phyloP scores from a whole-genome alignment of 2,329 filamentous ascomycete species.

The Aspergillus viridinutans region DNA sequence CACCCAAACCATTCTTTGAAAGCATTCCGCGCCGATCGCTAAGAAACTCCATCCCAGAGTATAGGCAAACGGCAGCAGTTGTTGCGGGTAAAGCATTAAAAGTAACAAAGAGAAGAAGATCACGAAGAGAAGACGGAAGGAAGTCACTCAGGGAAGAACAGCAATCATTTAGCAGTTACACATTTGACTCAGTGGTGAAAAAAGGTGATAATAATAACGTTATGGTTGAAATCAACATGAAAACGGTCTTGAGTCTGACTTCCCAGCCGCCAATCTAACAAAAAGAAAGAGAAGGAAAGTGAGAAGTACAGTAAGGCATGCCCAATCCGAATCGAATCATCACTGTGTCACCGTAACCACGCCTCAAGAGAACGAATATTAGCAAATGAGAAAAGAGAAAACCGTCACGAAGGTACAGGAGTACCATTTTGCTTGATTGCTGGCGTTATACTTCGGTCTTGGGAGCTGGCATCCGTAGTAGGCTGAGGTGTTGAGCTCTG shows the following conservation, averaged over 20 bases:
- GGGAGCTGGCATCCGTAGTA: slow-evolving; percentile 23
- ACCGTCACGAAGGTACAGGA: slow-evolving; percentile 20
- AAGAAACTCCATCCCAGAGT: slow-evolving; percentile 5
- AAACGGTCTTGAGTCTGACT: not conserved
- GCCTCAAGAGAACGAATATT: not conserved
- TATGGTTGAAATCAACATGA: not conserved
- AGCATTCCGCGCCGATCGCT: slow-evolving; percentile 23
- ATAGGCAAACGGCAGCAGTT: not conserved
- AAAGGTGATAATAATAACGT: not conserved
- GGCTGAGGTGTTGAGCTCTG: slow-evolving; percentile 35
- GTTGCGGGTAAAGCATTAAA: not conserved
- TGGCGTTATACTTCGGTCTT: slow-evolving; percentile 34
- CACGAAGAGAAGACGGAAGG: not conserved
- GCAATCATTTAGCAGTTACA: not conserved
- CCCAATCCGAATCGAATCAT: slow-evolving; percentile 7
- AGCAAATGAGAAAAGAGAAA: not conserved
- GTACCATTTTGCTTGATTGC: slow-evolving; percentile 30
- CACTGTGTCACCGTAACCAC: slow-evolving; percentile 4
- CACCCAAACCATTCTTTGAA: slow-evolving; percentile 17
- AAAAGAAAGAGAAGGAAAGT: slow-evolving; percentile 15
- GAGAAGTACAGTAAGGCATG: slow-evolving; percentile 12
- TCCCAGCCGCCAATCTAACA: slow-evolving; percentile 3
- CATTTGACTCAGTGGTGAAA: not conserved
- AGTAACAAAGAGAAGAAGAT: not conserved
- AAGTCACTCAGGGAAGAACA: not conserved